Evolutionary conservation across 202 grass and related monocot species (phyloP).

Genomic region (Setaria viridis): DNA sequence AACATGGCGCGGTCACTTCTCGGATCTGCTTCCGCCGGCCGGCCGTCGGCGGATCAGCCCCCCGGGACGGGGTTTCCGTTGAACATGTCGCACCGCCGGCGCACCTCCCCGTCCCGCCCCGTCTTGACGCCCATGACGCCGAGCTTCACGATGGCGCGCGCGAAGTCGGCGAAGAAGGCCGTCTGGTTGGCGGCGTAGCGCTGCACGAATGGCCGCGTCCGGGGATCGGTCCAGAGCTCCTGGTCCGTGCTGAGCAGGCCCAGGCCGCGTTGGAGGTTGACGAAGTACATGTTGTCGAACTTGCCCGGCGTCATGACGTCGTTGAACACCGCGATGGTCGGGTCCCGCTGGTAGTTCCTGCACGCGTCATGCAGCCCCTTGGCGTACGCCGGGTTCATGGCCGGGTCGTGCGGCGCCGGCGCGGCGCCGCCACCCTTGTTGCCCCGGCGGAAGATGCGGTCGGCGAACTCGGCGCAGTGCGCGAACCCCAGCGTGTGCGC

Average conservation of each 20-base stretch:
- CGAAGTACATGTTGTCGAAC: slow-evolving; percentile 92
- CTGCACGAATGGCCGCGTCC: slow-evolving; percentile 53
- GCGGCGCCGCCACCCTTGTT: not conserved
- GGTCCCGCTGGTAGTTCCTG: slow-evolving; percentile 60
- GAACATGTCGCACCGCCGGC: slow-evolving; percentile 62
- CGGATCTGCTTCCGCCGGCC: not conserved
- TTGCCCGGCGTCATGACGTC: slow-evolving; percentile 94
- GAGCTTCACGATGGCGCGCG: slow-evolving; percentile 59
- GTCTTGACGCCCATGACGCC: slow-evolving; percentile 56
- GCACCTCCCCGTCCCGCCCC: slow-evolving; percentile 61
- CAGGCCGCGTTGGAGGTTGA: slow-evolving; percentile 75
- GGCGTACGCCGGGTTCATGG: slow-evolving; percentile 70
- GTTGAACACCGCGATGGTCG: slow-evolving; percentile 77
- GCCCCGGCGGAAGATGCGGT: slow-evolving; percentile 54
- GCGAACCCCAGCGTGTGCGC: slow-evolving; percentile 87
- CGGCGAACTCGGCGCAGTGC: slow-evolving; percentile 72
- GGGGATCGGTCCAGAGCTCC: slow-evolving; percentile 54
- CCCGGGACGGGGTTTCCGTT: slow-evolving; percentile 30
- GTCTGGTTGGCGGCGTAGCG: slow-evolving; percentile 64
- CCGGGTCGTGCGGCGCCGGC: slow-evolving; percentile 55
- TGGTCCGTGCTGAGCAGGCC: slow-evolving; percentile 73
- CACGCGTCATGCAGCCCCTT: slow-evolving; percentile 71
- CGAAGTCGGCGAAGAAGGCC: slow-evolving; percentile 72
- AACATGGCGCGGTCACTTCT: too few species aligned
- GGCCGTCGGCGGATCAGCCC: not conserved